Evolutionary conservation across 169 alveolate genomes (phyloP).

Genomic region (Plasmodium yoelii): DNA sequence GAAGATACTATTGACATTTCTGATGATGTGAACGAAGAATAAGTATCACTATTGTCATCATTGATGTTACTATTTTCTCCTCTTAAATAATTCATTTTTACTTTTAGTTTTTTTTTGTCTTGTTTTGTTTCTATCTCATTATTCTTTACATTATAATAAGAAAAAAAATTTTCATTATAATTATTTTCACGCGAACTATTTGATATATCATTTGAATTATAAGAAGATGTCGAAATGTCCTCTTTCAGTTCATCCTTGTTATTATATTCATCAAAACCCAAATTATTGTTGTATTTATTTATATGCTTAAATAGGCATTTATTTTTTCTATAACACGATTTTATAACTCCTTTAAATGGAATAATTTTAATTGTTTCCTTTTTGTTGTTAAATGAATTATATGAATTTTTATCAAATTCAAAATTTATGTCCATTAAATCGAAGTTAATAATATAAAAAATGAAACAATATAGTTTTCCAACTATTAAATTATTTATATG

Average conservation of each 20-base stretch:
- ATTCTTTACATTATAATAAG: constrained; percentile 1
- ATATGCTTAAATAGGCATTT: constrained; percentile 17
- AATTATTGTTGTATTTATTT: constrained; percentile 14
- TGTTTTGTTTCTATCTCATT: neutral
- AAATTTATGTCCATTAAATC: constrained; percentile 61
- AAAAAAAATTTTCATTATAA: neutral
- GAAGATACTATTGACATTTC: constrained; percentile 13
- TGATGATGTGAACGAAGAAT: constrained; percentile 3
- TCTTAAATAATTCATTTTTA: constrained; percentile 14
- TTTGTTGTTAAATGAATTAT: constrained; percentile 46
- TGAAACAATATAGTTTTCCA: constrained; percentile 64
- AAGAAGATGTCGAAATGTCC: neutral
- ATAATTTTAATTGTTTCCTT: constrained; percentile 56
- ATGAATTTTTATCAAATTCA: constrained; percentile 72
- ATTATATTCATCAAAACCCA: neutral
- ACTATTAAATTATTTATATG: constrained; percentile 62
- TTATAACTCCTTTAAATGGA: constrained; percentile 54
- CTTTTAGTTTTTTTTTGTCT: constrained; percentile 7
- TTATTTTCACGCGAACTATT: neutral
- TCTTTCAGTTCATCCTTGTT: neutral
- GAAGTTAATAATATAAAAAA: constrained; percentile 63
- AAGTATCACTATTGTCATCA: neutral
- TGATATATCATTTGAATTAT: neutral
- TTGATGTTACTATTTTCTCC: neutral
- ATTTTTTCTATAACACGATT: constrained; percentile 67